Percentiles rank a stretch among this genome's conserved stretches.
These are phyloP conservation scores for Neofusicoccum sp. DNA, from an alignment of 2,329 filamentous ascomycete species.

Conservation along the genomic window DNA sequence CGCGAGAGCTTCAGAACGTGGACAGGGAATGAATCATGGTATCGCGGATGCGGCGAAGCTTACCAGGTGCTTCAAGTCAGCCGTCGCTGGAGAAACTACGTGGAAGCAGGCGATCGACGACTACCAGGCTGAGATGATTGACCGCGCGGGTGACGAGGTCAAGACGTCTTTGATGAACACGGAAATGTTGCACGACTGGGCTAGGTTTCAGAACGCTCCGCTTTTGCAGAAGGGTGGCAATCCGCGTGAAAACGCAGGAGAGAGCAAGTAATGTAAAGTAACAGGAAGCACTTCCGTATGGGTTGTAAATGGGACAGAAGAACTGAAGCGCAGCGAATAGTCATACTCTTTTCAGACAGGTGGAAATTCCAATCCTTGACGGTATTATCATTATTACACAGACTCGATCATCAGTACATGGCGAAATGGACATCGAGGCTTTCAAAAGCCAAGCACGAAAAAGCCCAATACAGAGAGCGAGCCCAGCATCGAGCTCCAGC, in stretches of 20 bases:
- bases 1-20: conserved; percentile 36
- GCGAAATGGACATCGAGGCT: too few species aligned
- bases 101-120: conserved; percentile 24
- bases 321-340: too few species aligned
- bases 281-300: too few species aligned
- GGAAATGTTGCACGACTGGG: conserved; percentile 41
- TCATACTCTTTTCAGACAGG: not conserved
- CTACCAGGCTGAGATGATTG: conserved; percentile 47
- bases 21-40: conserved; percentile 53
- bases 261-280: not conserved
- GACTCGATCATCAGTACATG: too few species aligned
- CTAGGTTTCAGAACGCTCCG: conserved; percentile 36
- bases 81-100: conserved; percentile 1
- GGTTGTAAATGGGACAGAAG: too few species aligned
- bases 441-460: not conserved
- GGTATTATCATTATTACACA: too few species aligned
- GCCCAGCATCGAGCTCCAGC: not conserved
- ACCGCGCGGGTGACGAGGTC: conserved; percentile 37
- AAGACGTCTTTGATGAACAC: conserved; percentile 37
- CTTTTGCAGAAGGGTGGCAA: conserved; percentile 38
- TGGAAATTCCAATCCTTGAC: not conserved
- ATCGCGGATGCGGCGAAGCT: conserved; percentile 46
- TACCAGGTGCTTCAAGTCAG: conserved; percentile 25
- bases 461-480: not conserved
- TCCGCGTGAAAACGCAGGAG: not conserved